These are phyloP conservation scores for Nicotiana rustica DNA, from an alignment of 305 asterid species.

Conservation along the genomic window DNA sequence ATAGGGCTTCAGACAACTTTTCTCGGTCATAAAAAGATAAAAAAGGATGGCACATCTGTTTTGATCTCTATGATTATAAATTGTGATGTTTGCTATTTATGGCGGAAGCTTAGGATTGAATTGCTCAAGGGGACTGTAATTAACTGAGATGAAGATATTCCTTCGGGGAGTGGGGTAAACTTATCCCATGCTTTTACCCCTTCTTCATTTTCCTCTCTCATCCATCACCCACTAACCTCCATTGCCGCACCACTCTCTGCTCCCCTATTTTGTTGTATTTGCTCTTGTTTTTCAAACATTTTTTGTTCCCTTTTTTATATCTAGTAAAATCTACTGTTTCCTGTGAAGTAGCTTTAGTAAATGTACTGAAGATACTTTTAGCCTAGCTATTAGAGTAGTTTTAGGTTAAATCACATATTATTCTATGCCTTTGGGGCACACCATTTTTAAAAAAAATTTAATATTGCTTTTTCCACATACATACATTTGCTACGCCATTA, in stretches of 20 bases:
- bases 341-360: not conserved
- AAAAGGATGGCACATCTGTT: not conserved
- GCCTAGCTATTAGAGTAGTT: not conserved
- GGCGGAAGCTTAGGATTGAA: not conserved
- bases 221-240: not conserved
- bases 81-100: not conserved
- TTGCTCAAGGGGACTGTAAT: not conserved
- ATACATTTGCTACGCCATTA: not conserved
- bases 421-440: not conserved
- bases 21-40: no score
- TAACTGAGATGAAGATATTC: conserved; percentile 5
- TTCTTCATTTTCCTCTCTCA: not conserved
- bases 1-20: no score
- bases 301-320: not conserved
- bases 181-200: conserved; percentile 2
- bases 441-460: not conserved
- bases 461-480: not conserved
- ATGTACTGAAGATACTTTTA: not conserved
- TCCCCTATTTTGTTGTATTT: not conserved
- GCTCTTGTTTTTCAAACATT: not conserved
- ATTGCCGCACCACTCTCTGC: not conserved
- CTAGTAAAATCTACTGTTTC: not conserved
- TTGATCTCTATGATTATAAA: not conserved
- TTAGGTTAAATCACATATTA: not conserved
- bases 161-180: not conserved